Evolutionary conservation across 768 basidiomycete genomes (phyloP).

Genomic region (Leccinum imitatum): DNA sequence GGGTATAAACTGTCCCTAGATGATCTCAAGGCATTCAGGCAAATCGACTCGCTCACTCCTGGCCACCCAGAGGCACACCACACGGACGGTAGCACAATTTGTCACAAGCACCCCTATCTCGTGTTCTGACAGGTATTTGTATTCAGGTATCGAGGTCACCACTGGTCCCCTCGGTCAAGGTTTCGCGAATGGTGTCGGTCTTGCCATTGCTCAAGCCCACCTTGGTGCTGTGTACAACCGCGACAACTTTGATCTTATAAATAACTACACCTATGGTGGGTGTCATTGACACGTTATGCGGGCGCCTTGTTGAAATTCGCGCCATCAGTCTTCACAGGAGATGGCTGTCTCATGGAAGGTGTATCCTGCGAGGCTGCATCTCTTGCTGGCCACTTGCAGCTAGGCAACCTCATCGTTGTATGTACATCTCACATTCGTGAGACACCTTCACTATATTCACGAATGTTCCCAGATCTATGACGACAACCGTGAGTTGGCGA

Average conservation of each 20-base stretch:
- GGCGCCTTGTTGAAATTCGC: conserved; percentile 5
- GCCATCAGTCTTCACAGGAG: conserved; percentile 77
- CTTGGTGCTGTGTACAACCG: conserved; percentile 89
- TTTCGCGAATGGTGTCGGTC: conserved; percentile 88
- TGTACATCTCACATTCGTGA: conserved; percentile 34
- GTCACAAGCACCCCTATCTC: conserved; percentile 2
- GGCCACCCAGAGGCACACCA: conserved; percentile 86
- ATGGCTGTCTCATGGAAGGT: conserved; percentile 98
- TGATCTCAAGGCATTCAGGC: conserved; percentile 92
- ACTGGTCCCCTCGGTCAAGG: conserved; percentile 97
- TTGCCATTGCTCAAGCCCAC: conserved; percentile 93
- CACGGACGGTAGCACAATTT: conserved; percentile 50
- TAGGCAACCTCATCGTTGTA: conserved; percentile 90
- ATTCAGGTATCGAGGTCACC: conserved; percentile 78
- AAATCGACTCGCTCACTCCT: conserved; percentile 85
- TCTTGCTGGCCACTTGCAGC: conserved; percentile 89
- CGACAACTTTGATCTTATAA: conserved; percentile 74
- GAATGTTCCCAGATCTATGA: conserved; percentile 70
- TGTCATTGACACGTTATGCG: background rate
- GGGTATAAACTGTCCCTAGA: conserved; percentile 92
- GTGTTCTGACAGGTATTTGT: conserved; percentile 8
- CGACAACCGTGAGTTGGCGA: conserved; percentile 75
- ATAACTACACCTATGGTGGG: conserved; percentile 87
- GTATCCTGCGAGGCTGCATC: conserved; percentile 90
- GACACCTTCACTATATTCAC: conserved; percentile 20